A percentile compares a stretch with the other conserved stretches of the same genome.
phyloP scores from a whole-genome alignment of 2,329 filamentous ascomycete species.

The Talaromyces sp. region DNA sequence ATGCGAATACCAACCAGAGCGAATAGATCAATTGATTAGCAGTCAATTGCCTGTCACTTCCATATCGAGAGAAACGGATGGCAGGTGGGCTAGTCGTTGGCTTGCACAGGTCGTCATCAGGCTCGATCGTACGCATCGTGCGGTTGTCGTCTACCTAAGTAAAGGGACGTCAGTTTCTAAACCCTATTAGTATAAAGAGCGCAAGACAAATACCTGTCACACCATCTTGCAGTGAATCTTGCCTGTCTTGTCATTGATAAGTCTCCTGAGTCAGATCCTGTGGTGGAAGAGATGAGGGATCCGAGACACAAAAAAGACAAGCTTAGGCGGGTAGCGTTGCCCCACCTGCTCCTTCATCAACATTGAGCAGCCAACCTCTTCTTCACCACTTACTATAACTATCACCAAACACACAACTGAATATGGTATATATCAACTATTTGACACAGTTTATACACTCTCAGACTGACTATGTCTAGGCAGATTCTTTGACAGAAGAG shows the following conservation, averaged over 20 bases:
- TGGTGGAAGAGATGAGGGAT: neutral
- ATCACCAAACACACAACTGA: neutral
- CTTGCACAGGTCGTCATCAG: too few species aligned
- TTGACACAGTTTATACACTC: neutral
- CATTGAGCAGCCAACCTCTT: neutral
- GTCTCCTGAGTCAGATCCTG: neutral
- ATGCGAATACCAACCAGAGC: neutral
- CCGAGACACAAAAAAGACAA: neutral
- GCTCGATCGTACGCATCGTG: neutral
- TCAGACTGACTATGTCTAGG: slow-evolving; percentile 56
- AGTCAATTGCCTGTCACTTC: neutral
- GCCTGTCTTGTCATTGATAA: neutral
- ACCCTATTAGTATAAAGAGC: neutral
- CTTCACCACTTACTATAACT: neutral
- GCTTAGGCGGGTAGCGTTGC: neutral
- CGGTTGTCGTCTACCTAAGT: neutral
- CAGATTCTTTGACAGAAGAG: slow-evolving; percentile 98
- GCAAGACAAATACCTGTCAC: neutral
- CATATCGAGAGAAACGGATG: neutral
- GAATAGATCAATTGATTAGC: neutral
- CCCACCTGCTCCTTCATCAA: neutral
- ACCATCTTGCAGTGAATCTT: neutral
- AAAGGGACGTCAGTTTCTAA: neutral
- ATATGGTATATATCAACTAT: neutral
- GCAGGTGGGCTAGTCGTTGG: neutral